Evolutionary conservation across 1,139 yeast species (phyloP), one percentile per base, ranked within the genome.

Genomic region (Arxiozyma bovina): DNA sequence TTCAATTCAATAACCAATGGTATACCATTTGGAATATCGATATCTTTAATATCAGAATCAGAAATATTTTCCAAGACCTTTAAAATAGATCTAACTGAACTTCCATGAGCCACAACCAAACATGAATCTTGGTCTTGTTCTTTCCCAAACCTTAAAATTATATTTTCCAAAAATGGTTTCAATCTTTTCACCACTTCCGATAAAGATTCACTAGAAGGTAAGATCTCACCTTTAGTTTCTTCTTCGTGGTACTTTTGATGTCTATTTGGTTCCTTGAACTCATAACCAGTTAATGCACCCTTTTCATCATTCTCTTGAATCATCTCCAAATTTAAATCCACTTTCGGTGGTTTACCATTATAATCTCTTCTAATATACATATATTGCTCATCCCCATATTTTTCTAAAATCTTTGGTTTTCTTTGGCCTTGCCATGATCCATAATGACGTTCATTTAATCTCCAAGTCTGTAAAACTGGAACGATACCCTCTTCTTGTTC

Each of bases 1-100:
- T 64, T 72, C 43, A 82, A 63, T 58, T 82, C 84, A 57, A 82
- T 73, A 43, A 82, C 80, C 55, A 86, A 71, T 5, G 94, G 94
- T 12, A 86, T 81, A 0, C 90, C 93, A 49, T 87, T 86, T 2
- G 95, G 93, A 12, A 85, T 84, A 65, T 86, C 85, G 51, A 86
- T 77, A 51, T 77, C 74, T 56, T 82, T 78, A 52, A 86, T 85
- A 54, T 80, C 83, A n/a, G 76, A 76, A 62, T 84, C 87, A 48
- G 79, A 74, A 3, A 85, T 78, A 3, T 73, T 70, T 58, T 79
- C 79, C 45, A 86, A 63, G 53, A 81, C 73, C 63, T 85, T 85
- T 54, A 85, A 74, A 42, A 85, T 71, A 23, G 89, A 83, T 58
- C 95, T 74, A 3, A 85, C 87, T 4, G 87, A 79, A 50, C 87